These are phyloP conservation scores for Austroboletus rostrupii DNA, from an alignment of 1,284 basidiomycete genomes.

Conservation along the genomic window DNA sequence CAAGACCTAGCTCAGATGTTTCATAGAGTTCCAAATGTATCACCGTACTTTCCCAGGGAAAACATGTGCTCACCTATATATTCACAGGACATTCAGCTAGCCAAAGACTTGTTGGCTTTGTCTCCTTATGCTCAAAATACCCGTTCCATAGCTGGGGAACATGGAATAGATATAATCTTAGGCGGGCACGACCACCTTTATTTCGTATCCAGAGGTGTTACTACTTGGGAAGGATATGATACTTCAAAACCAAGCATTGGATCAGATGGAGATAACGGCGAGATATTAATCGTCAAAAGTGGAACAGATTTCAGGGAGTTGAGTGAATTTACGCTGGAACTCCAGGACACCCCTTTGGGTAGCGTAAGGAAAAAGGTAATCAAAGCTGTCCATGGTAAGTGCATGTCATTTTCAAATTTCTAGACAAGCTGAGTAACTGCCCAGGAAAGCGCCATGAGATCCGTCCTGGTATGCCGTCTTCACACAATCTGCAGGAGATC, in stretches of 20 bases:
- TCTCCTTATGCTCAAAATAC: constrained; percentile 53
- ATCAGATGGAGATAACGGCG: constrained; percentile 70
- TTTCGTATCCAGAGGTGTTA: constrained; percentile 75
- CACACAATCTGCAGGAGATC: constrained; percentile 53
- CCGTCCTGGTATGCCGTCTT: constrained; percentile 58
- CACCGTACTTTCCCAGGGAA: constrained; percentile 17
- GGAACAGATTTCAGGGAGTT: constrained; percentile 90
- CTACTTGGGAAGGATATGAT: constrained; percentile 70
- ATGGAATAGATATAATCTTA: constrained; percentile 83
- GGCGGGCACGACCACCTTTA: constrained; percentile 92
- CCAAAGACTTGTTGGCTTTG: constrained; percentile 58
- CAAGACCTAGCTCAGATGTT: not conserved
- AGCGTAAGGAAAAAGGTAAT: constrained; percentile 70
- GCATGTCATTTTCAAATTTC: not conserved
- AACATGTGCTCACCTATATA: constrained; percentile 36
- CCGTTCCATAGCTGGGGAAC: constrained; percentile 44
- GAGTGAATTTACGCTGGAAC: constrained; percentile 66
- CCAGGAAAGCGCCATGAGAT: constrained; percentile 65
- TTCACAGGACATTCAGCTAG: constrained; percentile 54
- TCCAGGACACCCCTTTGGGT: constrained; percentile 57
- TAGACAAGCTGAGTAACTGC: not conserved
- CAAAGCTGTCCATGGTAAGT: constrained; percentile 54
- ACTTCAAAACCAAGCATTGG: constrained; percentile 57
- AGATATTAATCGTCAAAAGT: constrained; percentile 77
- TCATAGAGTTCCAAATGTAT: constrained; percentile 46